Evolutionary conservation across 2,329 filamentous ascomycete genomes (phyloP), one percentile per base, ranked within the genome.

Genomic region (Pyrenochaeta sp.): DNA sequence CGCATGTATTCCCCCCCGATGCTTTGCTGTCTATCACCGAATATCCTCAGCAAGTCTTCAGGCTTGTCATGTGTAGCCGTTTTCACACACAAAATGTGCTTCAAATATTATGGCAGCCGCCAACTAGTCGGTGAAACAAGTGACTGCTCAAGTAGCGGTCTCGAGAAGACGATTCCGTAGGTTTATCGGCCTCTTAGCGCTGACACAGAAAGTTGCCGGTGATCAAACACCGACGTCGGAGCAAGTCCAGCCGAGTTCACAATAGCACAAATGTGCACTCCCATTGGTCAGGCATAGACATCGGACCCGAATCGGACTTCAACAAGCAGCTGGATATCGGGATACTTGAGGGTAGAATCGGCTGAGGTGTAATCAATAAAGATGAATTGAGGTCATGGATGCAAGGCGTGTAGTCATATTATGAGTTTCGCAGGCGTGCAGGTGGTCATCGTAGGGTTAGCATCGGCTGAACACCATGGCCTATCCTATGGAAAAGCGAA

Each of bases 1-100:
- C 61, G 65, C 69, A 72, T 73, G 65, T 71, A 69, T 58, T 33
- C 15, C 20, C 20, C 12, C n/a, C 45, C 31, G 21, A 21, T 31
- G 33, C 18, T 33, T 35, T 30, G 20, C 33, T n/a, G n/a, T n/a
- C n/a, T n/a, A n/a, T n/a, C n/a, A n/a, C n/a, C n/a, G n/a, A n/a
- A n/a, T n/a, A n/a, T n/a, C n/a, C n/a, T n/a, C n/a, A n/a, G n/a
- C n/a, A n/a, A n/a, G n/a, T n/a, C n/a, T n/a, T n/a, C n/a, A n/a
- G n/a, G n/a, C n/a, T n/a, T n/a, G 4, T 27, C 23, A 9, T 27
- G 23, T 27, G 23, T n/a, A n/a, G n/a, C n/a, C 23, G 23, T 5
- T 5, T 5, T 27, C 23, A 27, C 23, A 27, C 23, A 27, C 23
- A 9, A 27, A n/a, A 27, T 9, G 23, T 9, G 23, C 23, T 9